Evolutionary conservation across 2,329 filamentous ascomycete species (phyloP), one percentile per base, ranked within the genome.

Genomic region (Diaporthe helianthi): DNA sequence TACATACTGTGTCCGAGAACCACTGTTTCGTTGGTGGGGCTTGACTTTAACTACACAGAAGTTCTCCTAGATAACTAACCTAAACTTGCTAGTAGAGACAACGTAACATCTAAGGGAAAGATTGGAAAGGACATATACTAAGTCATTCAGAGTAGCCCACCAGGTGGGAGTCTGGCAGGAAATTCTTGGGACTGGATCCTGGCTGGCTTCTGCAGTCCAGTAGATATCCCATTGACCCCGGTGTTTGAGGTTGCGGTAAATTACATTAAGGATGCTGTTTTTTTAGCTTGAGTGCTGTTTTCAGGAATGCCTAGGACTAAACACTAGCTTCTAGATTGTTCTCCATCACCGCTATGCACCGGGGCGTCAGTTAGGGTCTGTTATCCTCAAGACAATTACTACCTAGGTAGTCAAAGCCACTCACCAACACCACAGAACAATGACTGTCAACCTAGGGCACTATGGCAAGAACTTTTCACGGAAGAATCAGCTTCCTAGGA

Each of bases 11-110:
- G 31, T 55, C 2, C 8, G 12, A 55, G 38, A 6, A 55, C 31
- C 1, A 24, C 52, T 36, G 5, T 55, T 19, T 24, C 38, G 9
- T 4, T 38, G 1, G 15, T 55, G 2, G 52, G 52, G 31, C 52
- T 55, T 9, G 52, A 55, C 12, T 55, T 55, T 6, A n/a, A 55
- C n/a, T 55, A n/a, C n/a, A n/a, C n/a, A n/a, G n/a, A n/a, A n/a
- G n/a, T n/a, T n/a, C n/a, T n/a, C n/a, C n/a, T n/a, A n/a, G n/a
- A n/a, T n/a, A n/a, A n/a, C n/a, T n/a, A 31, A 15, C 52, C 31
- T 12, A 2, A 0, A 12, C 52, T 55, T 19, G n/a, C 1, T 19
- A 31, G 52, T n/a, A n/a, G n/a, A n/a, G n/a, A n/a, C n/a, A n/a
- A n/a, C n/a, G n/a, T n/a, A 6, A 6, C 31, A 17, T 3, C 31